Conservation (phyloP, 805 yeast species). For the Wickerhamomyces canadensis region DNA sequence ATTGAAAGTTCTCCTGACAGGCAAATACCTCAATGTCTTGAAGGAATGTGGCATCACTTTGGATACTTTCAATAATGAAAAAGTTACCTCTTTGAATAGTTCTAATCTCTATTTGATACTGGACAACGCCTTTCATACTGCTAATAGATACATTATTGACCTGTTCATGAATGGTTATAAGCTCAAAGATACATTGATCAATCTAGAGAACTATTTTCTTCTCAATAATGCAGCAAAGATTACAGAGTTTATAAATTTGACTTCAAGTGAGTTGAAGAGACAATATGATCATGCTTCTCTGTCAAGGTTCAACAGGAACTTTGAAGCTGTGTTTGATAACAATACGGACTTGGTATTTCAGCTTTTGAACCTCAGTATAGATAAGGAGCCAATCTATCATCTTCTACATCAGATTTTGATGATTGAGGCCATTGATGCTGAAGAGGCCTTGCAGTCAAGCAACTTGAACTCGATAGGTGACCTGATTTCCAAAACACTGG, state of each 20-base stretch:
- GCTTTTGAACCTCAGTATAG: slow-evolving; percentile 33
- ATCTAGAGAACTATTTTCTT: slow-evolving; percentile 54
- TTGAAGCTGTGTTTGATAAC: slow-evolving; percentile 8
- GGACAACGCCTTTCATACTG: slow-evolving; percentile 55
- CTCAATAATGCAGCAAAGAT: slow-evolving; percentile 46
- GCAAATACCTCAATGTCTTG: slow-evolving; percentile 75
- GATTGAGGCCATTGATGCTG: slow-evolving; percentile 50
- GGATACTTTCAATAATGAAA: slow-evolving; percentile 14
- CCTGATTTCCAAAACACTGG: slow-evolving; percentile 38
- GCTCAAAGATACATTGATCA: slow-evolving; percentile 39
- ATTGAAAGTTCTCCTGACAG: slow-evolving; percentile 68
- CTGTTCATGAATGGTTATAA: slow-evolving; percentile 58
- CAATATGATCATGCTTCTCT: slow-evolving; percentile 25
- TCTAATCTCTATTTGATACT: slow-evolving; percentile 50
- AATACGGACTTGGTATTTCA: slow-evolving; percentile 21
- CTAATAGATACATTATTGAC: slow-evolving; percentile 56
- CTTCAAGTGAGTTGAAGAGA: slow-evolving; percentile 48
- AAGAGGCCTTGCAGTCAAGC: slow-evolving; percentile 40
- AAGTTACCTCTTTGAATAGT: slow-evolving; percentile 30
- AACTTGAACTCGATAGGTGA: slow-evolving; percentile 39
- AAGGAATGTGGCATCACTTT: slow-evolving; percentile 48
- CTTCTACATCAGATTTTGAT: slow-evolving; percentile 47
- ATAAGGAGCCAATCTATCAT: slow-evolving; percentile 31
- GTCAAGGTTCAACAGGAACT: slow-evolving; percentile 29
- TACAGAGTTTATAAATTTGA: slow-evolving; percentile 44